phyloP scores from a whole-genome alignment of 2,329 filamentous ascomycete genomes.

The Botrytis aclada region DNA sequence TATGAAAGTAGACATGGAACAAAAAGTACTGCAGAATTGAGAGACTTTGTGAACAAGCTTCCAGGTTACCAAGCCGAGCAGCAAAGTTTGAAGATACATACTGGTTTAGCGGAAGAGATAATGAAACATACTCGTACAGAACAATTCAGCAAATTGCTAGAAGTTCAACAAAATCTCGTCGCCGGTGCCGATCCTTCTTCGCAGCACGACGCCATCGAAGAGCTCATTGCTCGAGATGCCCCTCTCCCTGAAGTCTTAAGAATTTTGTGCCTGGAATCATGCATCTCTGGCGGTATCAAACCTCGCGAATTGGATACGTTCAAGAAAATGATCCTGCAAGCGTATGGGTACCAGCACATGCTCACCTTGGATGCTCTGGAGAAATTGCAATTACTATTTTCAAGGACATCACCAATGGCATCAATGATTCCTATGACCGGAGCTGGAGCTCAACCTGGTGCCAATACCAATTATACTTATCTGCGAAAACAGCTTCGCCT shows the following conservation, averaged over 20 bases:
- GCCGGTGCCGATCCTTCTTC: slow-evolving; percentile 84
- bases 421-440: slow-evolving; percentile 75
- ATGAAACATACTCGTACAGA: slow-evolving; percentile 90
- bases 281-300: slow-evolving; percentile 82
- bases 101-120: slow-evolving; percentile 88
- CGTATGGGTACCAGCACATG: slow-evolving; percentile 92
- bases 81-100: slow-evolving; percentile 87
- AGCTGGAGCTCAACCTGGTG: slow-evolving; percentile 52
- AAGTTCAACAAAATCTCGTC: slow-evolving; percentile 93
- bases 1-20: slow-evolving; percentile 84
- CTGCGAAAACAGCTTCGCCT: slow-evolving; percentile 82
- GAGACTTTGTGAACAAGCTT: slow-evolving; percentile 91
- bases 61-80: slow-evolving; percentile 92
- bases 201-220: slow-evolving; percentile 87
- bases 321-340: slow-evolving; percentile 81
- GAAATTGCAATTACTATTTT: slow-evolving; percentile 81
- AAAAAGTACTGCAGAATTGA: slow-evolving; percentile 85
- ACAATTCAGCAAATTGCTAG: slow-evolving; percentile 80
- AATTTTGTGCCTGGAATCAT: slow-evolving; percentile 86
- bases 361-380: slow-evolving; percentile 86
- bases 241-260: slow-evolving; percentile 79
- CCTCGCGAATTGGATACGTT: slow-evolving; percentile 87
- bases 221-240: slow-evolving; percentile 85
- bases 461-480: slow-evolving; percentile 86
- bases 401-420: slow-evolving; percentile 72